Base-by-base conservation (phyloP, 2,329 filamentous ascomycete species). In the Nannizziopsis barbatae region DNA sequence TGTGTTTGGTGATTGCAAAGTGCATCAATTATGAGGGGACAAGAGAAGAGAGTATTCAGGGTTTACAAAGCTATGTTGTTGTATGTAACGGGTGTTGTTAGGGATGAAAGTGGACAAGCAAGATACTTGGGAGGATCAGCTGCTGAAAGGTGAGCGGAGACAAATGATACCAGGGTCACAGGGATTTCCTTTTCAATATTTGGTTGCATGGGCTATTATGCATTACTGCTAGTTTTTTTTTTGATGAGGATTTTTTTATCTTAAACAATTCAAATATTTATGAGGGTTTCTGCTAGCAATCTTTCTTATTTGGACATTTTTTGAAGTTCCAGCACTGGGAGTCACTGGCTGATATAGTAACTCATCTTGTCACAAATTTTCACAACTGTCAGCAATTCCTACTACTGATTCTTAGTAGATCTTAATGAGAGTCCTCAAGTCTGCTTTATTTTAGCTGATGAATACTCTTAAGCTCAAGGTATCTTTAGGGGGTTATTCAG, bases 191-290 rank as follows among this genome's bases (percentile, higher is more conserved):
- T 12, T 33, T 38, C 22, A 47, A 47, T 47, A 18, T n/a, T 27
- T 47, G n/a, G 37, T 42, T 40, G 45, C 45, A 42, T 42, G 38
- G 27, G 12, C 15, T 15, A 12, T 47, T 41, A 42, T 42, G 45
- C 45, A 47, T 36, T 47, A 31, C 45, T 47, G 37, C 45, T 47
- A 47, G 38, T 42, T 4, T 27, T 47, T 46, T 30, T 18, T 42
- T n/a, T n/a, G n/a, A n/a, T 17, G 27, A 31, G 36, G 20, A 36
- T 35, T 33, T 20, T 20, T 40, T 14, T 27, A 47, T 41, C 4
- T 40, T 27, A 27, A 27, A 3, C 22, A 27, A 27, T 4, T 27
- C 22, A 27, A 27, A 27, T 27, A 27, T 27, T 7, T 7, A 7
- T 7, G 7, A 27, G 3, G 22, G 22, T 27, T 27, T 27, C 22